phyloP scores from a whole-genome alignment of 306 rosid genomes.

The Casuarina cunninghamiana region DNA sequence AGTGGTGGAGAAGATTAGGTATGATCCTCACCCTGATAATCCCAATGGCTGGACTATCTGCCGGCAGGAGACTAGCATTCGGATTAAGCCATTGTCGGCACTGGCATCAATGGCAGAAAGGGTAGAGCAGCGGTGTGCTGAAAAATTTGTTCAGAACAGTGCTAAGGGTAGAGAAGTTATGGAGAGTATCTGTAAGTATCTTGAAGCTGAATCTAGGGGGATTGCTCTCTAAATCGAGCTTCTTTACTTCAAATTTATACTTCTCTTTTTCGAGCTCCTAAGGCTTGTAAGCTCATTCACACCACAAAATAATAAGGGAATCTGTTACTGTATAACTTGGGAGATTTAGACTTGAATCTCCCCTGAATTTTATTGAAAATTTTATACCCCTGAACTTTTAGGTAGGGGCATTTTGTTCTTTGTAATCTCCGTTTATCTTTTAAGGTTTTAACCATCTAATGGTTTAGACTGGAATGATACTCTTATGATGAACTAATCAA shows the following conservation, averaged over 20 bases:
- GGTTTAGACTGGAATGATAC: neutral
- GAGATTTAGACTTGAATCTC: neutral
- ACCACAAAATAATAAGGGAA: neutral
- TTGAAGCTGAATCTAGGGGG: conserved; percentile 74
- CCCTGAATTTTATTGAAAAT: neutral
- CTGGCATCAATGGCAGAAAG: conserved; percentile 87
- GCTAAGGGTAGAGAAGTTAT: conserved; percentile 88
- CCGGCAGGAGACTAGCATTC: conserved; percentile 74
- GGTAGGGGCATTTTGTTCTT: too few species aligned
- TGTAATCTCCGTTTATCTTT: neutral
- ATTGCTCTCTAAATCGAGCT: conserved; percentile 44
- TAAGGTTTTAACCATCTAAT: neutral
- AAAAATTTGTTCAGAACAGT: conserved; percentile 81
- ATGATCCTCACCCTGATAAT: conserved; percentile 72
- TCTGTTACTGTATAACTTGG: neutral
- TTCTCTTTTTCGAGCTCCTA: conserved; percentile 8
- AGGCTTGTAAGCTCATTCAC: neutral
- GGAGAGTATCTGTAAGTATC: conserved; percentile 94
- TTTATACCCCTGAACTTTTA: neutral
- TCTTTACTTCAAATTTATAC: conserved; percentile 6
- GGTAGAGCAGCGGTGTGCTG: conserved; percentile 90
- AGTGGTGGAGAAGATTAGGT: conserved; percentile 73
- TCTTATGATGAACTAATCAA: neutral
- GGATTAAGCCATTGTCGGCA: conserved; percentile 84
- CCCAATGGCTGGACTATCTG: conserved; percentile 73